phyloP scores from a whole-genome alignment of 1,284 basidiomycete species.

The Dichomitus squalens region DNA sequence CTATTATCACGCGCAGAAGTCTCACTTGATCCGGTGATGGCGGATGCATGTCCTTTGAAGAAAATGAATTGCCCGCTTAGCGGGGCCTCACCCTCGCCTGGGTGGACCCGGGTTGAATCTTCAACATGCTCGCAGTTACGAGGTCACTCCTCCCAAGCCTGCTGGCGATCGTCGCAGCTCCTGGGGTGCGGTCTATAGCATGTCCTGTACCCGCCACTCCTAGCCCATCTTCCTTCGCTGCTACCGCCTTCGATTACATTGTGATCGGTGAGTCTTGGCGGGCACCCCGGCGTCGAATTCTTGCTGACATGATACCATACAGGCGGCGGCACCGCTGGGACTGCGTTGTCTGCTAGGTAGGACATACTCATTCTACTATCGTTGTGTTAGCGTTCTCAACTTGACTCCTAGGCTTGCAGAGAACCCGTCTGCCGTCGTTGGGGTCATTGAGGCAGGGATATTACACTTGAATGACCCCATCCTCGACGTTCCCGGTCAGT shows the following conservation, averaged over 20 bases:
- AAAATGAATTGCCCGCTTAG: too few relatives aligned
- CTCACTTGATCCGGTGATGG: too few relatives aligned
- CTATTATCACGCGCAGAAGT: too few relatives aligned
- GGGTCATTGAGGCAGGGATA: slow-evolving; percentile 16
- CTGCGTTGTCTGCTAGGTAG: neutral
- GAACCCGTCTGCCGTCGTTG: slow-evolving; percentile 4
- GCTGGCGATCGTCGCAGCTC: neutral
- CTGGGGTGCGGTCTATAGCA: neutral
- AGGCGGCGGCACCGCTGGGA: slow-evolving; percentile 10
- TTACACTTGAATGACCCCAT: slow-evolving; percentile 13
- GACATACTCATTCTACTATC: neutral
- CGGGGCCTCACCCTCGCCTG: too few relatives aligned
- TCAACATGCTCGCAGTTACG: neutral
- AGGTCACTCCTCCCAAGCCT: neutral
- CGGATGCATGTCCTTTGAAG: too few relatives aligned
- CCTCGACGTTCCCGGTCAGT: neutral
- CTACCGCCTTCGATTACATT: neutral
- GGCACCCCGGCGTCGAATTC: too few relatives aligned
- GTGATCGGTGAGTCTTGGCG: neutral
- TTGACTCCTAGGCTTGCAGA: neutral
- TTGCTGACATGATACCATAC: neutral
- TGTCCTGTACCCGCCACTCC: neutral
- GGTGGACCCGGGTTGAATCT: too few relatives aligned
- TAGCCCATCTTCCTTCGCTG: neutral
- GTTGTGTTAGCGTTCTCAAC: neutral